Percentiles rank a stretch among this genome's conserved stretches.
Evolutionary conservation across 2,329 filamentous ascomycete species (phyloP).

Genomic region (Fusarium keratoplasticum): DNA sequence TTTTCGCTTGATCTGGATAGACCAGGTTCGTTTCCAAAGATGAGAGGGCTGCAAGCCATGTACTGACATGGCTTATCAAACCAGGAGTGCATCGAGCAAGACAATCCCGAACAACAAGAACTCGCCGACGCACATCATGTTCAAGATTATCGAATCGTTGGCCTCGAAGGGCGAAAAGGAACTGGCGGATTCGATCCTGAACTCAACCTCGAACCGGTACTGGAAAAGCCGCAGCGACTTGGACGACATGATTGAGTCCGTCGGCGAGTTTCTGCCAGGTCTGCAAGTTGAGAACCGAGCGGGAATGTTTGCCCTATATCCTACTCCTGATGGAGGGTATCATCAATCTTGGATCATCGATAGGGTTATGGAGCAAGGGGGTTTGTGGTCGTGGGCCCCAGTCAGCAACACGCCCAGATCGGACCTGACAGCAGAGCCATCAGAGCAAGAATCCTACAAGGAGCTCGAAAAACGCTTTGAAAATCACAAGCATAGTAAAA

Average conservation of each 20-base stretch:
- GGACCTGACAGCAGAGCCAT: not conserved
- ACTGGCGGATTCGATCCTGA: not conserved
- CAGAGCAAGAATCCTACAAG: not conserved
- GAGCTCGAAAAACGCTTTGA: not conserved
- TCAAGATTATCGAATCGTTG: not conserved
- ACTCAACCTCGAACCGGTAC: not conserved
- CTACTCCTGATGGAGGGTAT: not conserved
- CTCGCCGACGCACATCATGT: not conserved
- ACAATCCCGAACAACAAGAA: not conserved
- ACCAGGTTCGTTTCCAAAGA: not conserved
- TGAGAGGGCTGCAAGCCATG: not conserved
- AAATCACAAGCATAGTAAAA: not conserved
- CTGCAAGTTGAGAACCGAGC: not conserved
- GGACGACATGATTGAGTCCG: not conserved
- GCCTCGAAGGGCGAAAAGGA: not conserved
- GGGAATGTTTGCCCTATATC: not conserved
- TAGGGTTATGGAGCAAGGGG: not conserved
- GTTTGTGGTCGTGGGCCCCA: not conserved
- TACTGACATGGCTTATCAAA: not conserved
- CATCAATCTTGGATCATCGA: not conserved
- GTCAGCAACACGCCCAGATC: not conserved
- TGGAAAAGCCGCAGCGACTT: not conserved
- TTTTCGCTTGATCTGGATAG: not conserved
- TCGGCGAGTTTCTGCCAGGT: not conserved
- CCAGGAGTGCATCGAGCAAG: not conserved